Conservation (phyloP, 208 protist genomes). For the Acanthamoeba lenticulata region DNA sequence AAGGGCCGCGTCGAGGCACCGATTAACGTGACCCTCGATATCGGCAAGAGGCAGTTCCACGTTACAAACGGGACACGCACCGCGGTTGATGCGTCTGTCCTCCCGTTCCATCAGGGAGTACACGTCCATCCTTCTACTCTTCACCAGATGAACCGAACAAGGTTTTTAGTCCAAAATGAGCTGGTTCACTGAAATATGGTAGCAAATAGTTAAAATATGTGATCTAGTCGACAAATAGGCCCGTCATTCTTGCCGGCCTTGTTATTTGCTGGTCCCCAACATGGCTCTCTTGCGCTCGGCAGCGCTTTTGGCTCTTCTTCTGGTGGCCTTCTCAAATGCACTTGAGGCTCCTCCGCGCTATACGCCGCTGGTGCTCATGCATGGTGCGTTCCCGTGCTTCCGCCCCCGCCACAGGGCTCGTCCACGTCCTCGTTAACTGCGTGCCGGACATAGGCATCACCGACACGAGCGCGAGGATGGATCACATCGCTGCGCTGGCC, state of each 20-base stretch:
- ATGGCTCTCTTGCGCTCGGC: no score
- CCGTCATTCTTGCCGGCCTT: no score
- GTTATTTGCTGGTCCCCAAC: no score
- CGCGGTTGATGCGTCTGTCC: slow-evolving; percentile 6
- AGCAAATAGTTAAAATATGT: no score
- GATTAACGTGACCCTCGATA: slow-evolving; percentile 28
- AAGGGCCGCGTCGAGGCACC: not conserved
- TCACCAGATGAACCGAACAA: no score
- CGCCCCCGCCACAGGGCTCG: no score
- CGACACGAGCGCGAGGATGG: slow-evolving; percentile 7
- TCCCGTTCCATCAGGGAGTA: not conserved
- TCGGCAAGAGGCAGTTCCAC: not conserved
- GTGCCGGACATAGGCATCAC: not conserved
- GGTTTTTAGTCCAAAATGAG: no score
- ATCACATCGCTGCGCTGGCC: not conserved
- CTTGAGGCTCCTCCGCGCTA: not conserved
- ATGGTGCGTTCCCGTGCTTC: not conserved
- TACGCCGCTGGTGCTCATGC: slow-evolving; percentile 17
- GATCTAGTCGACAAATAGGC: no score
- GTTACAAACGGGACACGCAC: slow-evolving; percentile 8
- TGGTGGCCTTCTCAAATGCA: not conserved
- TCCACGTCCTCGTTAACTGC: no score
- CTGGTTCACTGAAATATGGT: no score
- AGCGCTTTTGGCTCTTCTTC: not conserved
- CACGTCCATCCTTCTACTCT: not conserved